Base-by-base conservation (phyloP, 2,329 filamentous ascomycete genomes). In the Colletotrichum destructivum region DNA sequence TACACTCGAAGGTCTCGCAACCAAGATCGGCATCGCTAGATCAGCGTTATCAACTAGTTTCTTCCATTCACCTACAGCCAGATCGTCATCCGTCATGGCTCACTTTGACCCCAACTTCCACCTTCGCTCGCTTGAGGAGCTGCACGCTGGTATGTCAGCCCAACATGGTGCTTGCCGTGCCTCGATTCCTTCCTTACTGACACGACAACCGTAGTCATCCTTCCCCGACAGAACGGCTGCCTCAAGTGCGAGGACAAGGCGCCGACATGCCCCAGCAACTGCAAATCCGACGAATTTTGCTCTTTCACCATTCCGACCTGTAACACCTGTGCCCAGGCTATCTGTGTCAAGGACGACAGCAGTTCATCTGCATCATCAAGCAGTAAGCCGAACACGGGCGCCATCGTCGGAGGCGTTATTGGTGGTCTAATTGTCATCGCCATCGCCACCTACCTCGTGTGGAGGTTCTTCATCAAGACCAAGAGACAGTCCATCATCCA, bases 321-420 rank as follows among this genome's bases (percentile, higher is more conserved):
- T 77, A 80, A 76, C 2, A 79, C 83, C 74, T 90, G 88, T 74
- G 77, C 86, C 11, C 81, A 81, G 66, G 84, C 85, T 18, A 78
- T 87, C 71, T 89, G 89, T 76, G 78, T 82, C 61, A 73, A 76
- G 47, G 79, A 82, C 54, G 78, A 77, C 74, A 44, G 69, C 67
- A 18, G 49, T n/a, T 31, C 46, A 2, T 66, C 70, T 1, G 66
- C 75, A 8, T 69, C 76, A 51, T 76, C 74, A 51, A 67, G 75
- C 70, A 65, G 46, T 47, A 83, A 84, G 13, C 89, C 92, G 9
- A 95, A 94, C 76, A 86, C 92, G 1, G 95, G 95, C 52, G 94
- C 94, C 44, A 98, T 99, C 75, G 96, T 93, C 2, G 96, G 96
- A 75, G 96, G 96, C 75, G 95, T 98, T 12, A 85, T 98, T 54